Conservation (phyloP, 352 stramenopile species). For the Pythium aquatile region DNA sequence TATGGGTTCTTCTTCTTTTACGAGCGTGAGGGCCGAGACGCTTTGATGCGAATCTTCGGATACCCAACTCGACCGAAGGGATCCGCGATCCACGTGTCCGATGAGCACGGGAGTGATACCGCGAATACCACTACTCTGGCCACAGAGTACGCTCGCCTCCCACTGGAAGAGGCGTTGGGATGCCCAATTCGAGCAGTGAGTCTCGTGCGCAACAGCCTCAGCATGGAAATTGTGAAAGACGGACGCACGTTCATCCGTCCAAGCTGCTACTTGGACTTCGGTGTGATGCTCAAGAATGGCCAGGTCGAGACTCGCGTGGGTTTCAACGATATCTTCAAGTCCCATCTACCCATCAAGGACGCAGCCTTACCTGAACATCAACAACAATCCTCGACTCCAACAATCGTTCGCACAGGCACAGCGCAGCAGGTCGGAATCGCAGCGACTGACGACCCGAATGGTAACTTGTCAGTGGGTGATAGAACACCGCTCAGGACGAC, state of each 20-base stretch:
- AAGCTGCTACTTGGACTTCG: slow-evolving; percentile 37
- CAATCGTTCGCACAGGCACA: too few species aligned
- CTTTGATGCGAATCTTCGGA: background rate
- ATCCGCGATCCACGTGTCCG: background rate
- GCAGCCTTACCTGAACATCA: too few species aligned
- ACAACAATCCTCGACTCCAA: too few species aligned
- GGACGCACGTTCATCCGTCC: slow-evolving; percentile 29
- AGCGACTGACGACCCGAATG: background rate
- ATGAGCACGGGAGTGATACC: background rate
- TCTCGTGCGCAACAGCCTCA: slow-evolving; percentile 28
- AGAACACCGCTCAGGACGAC: background rate
- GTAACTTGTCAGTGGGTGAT: background rate
- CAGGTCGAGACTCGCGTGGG: slow-evolving; percentile 8
- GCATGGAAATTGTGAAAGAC: slow-evolving; percentile 30
- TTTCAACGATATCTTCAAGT: slow-evolving; percentile 18
- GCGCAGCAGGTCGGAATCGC: too few species aligned
- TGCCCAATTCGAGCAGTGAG: slow-evolving; percentile 25
- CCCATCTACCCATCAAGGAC: background rate
- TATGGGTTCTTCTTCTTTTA: slow-evolving; percentile 14
- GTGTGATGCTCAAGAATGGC: slow-evolving; percentile 35
- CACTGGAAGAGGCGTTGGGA: slow-evolving; percentile 27
- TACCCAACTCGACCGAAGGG: slow-evolving; percentile 5
- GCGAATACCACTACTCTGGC: background rate
- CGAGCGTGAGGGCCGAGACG: slow-evolving; percentile 13
- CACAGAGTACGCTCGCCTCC: slow-evolving; percentile 22